A percentile compares a stretch with the other conserved stretches of the same genome.
Conservation (phyloP, 2,329 filamentous ascomycete species). For the Drechslera avenae region DNA sequence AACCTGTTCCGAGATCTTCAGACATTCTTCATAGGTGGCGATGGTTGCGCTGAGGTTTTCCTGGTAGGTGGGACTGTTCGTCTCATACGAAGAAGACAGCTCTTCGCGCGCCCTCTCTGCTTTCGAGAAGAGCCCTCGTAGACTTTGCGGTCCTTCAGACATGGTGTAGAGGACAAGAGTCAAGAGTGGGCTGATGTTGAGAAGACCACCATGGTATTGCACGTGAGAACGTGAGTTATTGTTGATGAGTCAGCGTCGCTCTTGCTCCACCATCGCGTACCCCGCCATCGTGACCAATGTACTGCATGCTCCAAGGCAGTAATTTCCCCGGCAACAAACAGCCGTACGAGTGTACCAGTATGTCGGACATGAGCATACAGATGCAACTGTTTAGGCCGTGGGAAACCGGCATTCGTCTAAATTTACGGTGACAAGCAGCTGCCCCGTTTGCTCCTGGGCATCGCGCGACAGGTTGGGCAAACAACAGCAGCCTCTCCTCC, state of each 20-base stretch:
- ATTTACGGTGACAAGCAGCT: constrained; percentile 9
- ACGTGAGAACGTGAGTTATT: constrained; percentile 35
- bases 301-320: constrained; percentile 4
- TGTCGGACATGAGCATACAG: neutral
- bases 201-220: constrained; percentile 4
- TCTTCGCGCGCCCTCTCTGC: constrained; percentile 61
- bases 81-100: constrained; percentile 68
- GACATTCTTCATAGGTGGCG: constrained; percentile 73
- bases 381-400: neutral
- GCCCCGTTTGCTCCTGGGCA: constrained; percentile 22
- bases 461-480: constrained; percentile 15
- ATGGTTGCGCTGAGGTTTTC: constrained; percentile 71
- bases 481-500: constrained; percentile 11
- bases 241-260: constrained; percentile 25
- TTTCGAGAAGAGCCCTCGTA: constrained; percentile 59
- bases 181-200: constrained; percentile 3
- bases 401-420: neutral
- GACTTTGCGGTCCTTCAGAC: constrained; percentile 58
- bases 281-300: constrained; percentile 17
- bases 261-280: constrained; percentile 20
- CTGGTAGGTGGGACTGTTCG: constrained; percentile 68
- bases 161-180: constrained; percentile 15
- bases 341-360: neutral
- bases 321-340: neutral
- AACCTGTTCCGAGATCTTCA: constrained; percentile 69